Base-by-base conservation (phyloP, 2,329 filamentous ascomycete genomes). In the Ophiostoma australiae region DNA sequence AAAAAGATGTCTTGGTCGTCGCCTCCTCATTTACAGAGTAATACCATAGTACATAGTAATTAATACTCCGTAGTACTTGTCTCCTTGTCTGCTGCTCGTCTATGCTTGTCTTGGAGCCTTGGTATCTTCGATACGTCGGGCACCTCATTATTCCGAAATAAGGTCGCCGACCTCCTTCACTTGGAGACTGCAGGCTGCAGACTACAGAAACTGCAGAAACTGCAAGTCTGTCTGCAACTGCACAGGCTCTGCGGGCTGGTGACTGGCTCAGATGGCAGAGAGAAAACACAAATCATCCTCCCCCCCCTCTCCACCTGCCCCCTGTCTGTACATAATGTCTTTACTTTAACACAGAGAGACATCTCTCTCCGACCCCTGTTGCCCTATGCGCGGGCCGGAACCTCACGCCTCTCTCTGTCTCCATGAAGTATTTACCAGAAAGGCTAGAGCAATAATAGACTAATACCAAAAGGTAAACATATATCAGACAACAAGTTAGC, bases 141-240 rank as follows among this genome's bases (percentile, higher is more conserved):
- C 39, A 71, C 17, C 67, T 48, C 48, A 15, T 66, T 39, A 55
- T 41, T 4, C n/a, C 13, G 33, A 70, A 70, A 67, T 67, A 68
- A 72, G 72, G 72, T 72, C 72, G 72, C 68, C 72, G 72, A 72
- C 72, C 72, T 72, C 70, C 65, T 68, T 70, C 48, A 48, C 37
- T 39, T 39, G 37, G 37, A 39, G 37, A n/a, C 44, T 48, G 44
- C 44, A 48, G 44, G 11, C 44, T n/a, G n/a, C n/a, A n/a, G n/a
- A n/a, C n/a, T n/a, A n/a, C n/a, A n/a, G n/a, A n/a, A n/a, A n/a
- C n/a, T n/a, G n/a, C n/a, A n/a, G n/a, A n/a, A n/a, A n/a, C n/a
- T n/a, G n/a, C n/a, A n/a, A n/a, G n/a, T n/a, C n/a, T n/a, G n/a
- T n/a, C 44, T 48, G 20, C 44, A 48, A 48, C 44, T 48, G 20